Evolutionary conservation across 768 basidiomycete genomes (phyloP).

Genomic region (Amanita polypyramis): DNA sequence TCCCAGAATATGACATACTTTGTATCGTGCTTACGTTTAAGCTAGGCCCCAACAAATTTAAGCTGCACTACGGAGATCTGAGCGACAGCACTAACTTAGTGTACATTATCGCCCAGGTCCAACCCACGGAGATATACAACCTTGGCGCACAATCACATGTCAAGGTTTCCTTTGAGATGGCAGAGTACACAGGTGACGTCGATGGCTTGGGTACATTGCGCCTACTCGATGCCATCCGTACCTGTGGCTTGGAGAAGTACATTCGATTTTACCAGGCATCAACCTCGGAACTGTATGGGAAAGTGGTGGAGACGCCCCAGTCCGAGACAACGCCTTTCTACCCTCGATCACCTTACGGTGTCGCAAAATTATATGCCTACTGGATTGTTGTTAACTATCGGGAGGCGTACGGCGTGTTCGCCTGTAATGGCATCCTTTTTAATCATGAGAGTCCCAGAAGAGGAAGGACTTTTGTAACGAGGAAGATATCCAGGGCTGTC

Average conservation of each 20-base stretch:
- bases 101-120: slow-evolving; percentile 90
- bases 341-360: slow-evolving; percentile 95
- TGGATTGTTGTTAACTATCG: slow-evolving; percentile 91
- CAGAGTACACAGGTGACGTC: slow-evolving; percentile 97
- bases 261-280: slow-evolving; percentile 96
- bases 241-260: slow-evolving; percentile 88
- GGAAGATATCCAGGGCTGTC: slow-evolving; percentile 88
- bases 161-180: slow-evolving; percentile 99
- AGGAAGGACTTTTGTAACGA: slow-evolving; percentile 91
- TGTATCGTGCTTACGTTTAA: neutral
- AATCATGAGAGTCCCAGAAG: slow-evolving; percentile 96
- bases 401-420: slow-evolving; percentile 94
- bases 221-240: slow-evolving; percentile 91
- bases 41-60: slow-evolving; percentile 65
- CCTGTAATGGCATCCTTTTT: slow-evolving; percentile 95
- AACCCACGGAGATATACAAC: slow-evolving; percentile 96
- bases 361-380: slow-evolving; percentile 87
- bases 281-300: slow-evolving; percentile 94
- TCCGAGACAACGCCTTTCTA: slow-evolving; percentile 96
- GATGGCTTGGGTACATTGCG: slow-evolving; percentile 93
- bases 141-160: slow-evolving; percentile 97
- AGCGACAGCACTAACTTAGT: slow-evolving; percentile 96
- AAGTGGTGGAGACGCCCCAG: slow-evolving; percentile 93
- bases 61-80: slow-evolving; percentile 85
- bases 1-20: slow-evolving; percentile 9